Evolutionary conservation across 352 stramenopile genomes (phyloP).

Genomic region (Phytopythium boreale): DNA sequence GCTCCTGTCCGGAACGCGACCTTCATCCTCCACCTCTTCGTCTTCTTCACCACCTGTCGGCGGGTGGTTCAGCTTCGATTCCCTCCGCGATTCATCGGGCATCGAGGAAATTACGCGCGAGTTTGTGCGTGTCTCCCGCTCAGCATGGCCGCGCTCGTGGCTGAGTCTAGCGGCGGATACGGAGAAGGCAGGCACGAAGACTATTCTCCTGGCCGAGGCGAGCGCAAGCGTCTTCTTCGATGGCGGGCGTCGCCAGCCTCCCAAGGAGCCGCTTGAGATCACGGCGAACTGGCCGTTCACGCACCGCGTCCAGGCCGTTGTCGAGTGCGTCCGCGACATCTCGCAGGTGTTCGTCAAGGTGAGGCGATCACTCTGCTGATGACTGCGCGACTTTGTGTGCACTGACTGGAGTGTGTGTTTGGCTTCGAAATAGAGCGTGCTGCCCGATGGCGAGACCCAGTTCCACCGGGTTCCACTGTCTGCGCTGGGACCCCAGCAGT

Average conservation of each 20-base stretch:
- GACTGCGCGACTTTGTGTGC: not conserved
- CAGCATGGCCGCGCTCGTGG: slow-evolving; percentile 3
- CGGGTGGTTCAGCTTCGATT: not conserved
- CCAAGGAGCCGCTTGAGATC: slow-evolving; percentile 38
- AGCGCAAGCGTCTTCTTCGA: slow-evolving; percentile 4
- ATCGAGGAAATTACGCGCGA: not conserved
- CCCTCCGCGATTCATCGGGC: not conserved
- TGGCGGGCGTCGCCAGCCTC: not conserved
- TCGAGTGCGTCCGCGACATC: slow-evolving; percentile 27
- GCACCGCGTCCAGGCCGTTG: slow-evolving; percentile 24
- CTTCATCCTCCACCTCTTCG: not conserved
- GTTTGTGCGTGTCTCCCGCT: not conserved
- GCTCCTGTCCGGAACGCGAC: not conserved
- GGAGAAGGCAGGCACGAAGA: not conserved
- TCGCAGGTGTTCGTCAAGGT: slow-evolving; percentile 43
- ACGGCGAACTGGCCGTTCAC: slow-evolving; percentile 49
- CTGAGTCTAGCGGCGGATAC: not conserved
- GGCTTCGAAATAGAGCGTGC: slow-evolving; percentile 18
- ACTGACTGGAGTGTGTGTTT: not conserved
- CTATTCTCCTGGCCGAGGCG: slow-evolving; percentile 6
- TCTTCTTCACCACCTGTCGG: not conserved
- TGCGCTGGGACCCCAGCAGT: slow-evolving; percentile 12
- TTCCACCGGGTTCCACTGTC: slow-evolving; percentile 33
- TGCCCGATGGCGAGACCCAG: slow-evolving; percentile 34
- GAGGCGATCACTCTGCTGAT: not conserved